These are phyloP conservation scores for Cercospora nicotianae DNA, from an alignment of 2,329 filamentous ascomycete genomes.

Conservation along the genomic window DNA sequence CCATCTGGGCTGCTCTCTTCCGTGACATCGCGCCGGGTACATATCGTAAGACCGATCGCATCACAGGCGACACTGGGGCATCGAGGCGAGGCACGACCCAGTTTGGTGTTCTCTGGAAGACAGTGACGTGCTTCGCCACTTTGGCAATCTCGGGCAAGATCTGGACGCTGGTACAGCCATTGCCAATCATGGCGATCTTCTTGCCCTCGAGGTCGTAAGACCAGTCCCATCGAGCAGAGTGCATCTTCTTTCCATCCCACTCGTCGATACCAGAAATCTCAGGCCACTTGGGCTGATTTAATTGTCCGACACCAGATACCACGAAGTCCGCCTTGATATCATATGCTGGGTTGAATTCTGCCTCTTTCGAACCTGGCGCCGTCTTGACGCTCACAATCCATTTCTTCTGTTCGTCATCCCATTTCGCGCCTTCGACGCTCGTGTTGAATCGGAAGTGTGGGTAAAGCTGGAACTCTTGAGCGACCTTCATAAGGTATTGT, in stretches of 20 bases:
- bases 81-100: conserved; percentile 59
- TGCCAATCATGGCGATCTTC: conserved; percentile 60
- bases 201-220: conserved; percentile 56
- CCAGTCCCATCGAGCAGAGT: conserved; percentile 62
- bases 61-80: conserved; percentile 45
- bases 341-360: conserved; percentile 55
- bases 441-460: conserved; percentile 60
- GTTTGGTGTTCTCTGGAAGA: conserved; percentile 61
- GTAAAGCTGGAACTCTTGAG: conserved; percentile 56
- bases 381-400: conserved; percentile 55
- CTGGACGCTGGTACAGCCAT: conserved; percentile 60
- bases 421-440: conserved; percentile 53
- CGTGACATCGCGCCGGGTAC: conserved; percentile 54
- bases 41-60: conserved; percentile 50
- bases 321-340: conserved; percentile 58
- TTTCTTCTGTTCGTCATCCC: conserved; percentile 54
- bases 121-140: conserved; percentile 50
- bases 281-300: conserved; percentile 56
- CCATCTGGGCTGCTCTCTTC: conserved; percentile 55
- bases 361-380: conserved; percentile 53
- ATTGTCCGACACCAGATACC: conserved; percentile 60
- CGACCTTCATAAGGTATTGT: conserved; percentile 55
- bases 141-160: conserved; percentile 60
- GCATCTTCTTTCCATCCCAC: conserved; percentile 57
- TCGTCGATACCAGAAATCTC: conserved; percentile 50